These are phyloP conservation scores for Ogataea wickerhamii DNA, from an alignment of 805 yeast genomes.

Conservation along the genomic window DNA sequence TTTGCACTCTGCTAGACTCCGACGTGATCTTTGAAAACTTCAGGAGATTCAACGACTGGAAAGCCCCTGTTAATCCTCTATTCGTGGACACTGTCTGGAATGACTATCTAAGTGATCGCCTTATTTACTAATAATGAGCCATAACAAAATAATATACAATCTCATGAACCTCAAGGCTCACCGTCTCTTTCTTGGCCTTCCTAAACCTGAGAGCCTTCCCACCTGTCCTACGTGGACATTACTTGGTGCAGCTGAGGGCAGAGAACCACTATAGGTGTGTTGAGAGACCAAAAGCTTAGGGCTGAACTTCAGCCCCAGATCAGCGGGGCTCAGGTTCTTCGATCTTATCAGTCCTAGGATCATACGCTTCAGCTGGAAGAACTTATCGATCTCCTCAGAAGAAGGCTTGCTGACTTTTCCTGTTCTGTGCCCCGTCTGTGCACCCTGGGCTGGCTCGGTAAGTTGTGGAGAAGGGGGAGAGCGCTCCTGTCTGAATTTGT, in stretches of 20 bases:
- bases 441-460: conserved; percentile 7
- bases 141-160: conserved; percentile 1
- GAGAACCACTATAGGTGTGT: conserved; percentile 70
- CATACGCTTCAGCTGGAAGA: conserved; percentile 41
- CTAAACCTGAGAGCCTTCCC: conserved; percentile 15
- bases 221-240: conserved; percentile 10
- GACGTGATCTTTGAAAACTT: conserved; percentile 6
- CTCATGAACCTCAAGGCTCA: no score
- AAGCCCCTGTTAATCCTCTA: not conserved
- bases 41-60: conserved; percentile 7
- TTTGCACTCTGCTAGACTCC: conserved; percentile 3
- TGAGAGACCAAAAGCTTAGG: conserved; percentile 61
- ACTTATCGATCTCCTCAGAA: conserved; percentile 39
- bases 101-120: not conserved
- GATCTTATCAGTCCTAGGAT: conserved; percentile 37
- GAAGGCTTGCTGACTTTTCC: conserved; percentile 37
- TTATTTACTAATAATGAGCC: conserved; percentile 1
- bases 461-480: conserved; percentile 10
- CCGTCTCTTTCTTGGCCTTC: conserved; percentile 18
- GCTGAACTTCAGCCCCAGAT: conserved; percentile 36
- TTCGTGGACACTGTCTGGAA: not conserved
- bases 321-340: conserved; percentile 29
- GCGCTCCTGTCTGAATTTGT: conserved; percentile 48
- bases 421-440: conserved; percentile 11
- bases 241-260: conserved; percentile 54